Evolutionary conservation across 257 asterid species (phyloP), one percentile per base, ranked within the genome.

Genomic region (Rauvolfia tetraphylla): DNA sequence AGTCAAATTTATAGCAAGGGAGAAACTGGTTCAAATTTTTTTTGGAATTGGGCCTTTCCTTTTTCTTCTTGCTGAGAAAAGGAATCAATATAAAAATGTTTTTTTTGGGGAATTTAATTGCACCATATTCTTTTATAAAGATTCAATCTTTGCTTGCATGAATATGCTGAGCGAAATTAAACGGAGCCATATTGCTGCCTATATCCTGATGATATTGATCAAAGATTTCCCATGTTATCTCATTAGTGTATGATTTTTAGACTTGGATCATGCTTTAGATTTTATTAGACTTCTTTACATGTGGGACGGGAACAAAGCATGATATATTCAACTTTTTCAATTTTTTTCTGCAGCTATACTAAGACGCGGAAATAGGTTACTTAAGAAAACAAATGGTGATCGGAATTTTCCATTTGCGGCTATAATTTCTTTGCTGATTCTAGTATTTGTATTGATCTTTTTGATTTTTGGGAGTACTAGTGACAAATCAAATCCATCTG

Each of bases 341-440:
- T 67, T 56, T 49, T 61, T 71, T 75, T 75, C 62, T 78, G 74
- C 90, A 93, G 97, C 83, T 42, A 84, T 86, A 86, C 68, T 78
- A 62, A 90, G 86, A 76, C 86, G 88, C 1, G 89, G 90, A 59
- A 86, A 80, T 74, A 78, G 90, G 74, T 74, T 84, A 75, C 72
- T 79, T 78, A 92, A 84, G 86, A 88, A 76, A 59, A 74, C 85
- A 25, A 87, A 83, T 75, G 79, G 81, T 68, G 75, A 81, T 53
- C 73, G 79, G 68, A 78, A 48, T 57, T 75, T 78, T 41, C 85
- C 80, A 10, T 76, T 87, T 65, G 87, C 87, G 48, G 79, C 84
- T 78, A 15, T 92, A 8, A 53, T 86, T 62, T 29, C 79, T 7
- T 69, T 87, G 73, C 80, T 92, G 75, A 67, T 87, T 71, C 72